Evolutionary conservation across 148 eudicot genomes (phyloP).

Genomic region (Vaccinium myrtillus): DNA sequence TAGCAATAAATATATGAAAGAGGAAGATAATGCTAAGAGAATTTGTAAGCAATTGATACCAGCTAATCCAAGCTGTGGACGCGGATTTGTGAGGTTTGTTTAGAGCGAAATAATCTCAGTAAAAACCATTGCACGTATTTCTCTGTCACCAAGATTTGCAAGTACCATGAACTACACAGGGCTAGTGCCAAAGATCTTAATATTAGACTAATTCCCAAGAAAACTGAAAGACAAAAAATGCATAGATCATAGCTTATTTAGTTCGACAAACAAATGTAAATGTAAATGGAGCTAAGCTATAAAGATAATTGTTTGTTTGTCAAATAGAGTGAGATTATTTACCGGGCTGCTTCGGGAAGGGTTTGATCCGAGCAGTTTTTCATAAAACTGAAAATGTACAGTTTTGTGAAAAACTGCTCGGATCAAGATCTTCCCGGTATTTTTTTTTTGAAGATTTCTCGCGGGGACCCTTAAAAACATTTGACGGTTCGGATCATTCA

Average conservation of each 20-base stretch:
- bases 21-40: no score
- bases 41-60: conserved; percentile 35
- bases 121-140: conserved; percentile 95
- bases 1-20: no score
- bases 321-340: conserved; percentile 15
- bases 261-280: not conserved
- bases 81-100: conserved; percentile 78
- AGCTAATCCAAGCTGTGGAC: conserved; percentile 96
- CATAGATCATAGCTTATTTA: not conserved
- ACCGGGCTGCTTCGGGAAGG: conserved; percentile 3
- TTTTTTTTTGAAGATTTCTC: no score
- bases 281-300: conserved; percentile 5
- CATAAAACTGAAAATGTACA: no score
- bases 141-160: conserved; percentile 44
- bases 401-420: no score
- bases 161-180: not conserved
- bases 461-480: no score
- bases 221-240: not conserved
- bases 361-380: no score
- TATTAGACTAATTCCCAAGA: not conserved
- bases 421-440: no score
- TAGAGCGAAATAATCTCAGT: conserved; percentile 85
- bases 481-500: no score
- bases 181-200: not conserved
- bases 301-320: not conserved